Evolutionary conservation across 306 rosid species (phyloP).

Genomic region (Lablab purpureus): DNA sequence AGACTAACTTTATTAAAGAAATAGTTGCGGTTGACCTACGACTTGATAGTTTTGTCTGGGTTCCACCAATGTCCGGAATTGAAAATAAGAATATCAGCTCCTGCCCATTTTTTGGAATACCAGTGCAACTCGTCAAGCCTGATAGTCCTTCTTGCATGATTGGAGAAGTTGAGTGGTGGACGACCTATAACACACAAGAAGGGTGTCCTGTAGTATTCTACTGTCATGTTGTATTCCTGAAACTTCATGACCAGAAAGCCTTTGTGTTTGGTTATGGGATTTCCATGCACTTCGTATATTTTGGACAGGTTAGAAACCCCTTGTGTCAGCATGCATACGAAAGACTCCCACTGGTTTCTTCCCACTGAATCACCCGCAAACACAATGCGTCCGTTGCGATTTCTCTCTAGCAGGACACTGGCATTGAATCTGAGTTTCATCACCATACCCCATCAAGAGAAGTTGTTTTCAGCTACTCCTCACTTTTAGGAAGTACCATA

Average conservation of each 20-base stretch:
- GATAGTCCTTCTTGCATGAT: conserved; percentile 45
- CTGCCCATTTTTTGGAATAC: conserved; percentile 69
- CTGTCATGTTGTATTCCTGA: conserved; percentile 74
- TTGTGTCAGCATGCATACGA: conserved; percentile 78
- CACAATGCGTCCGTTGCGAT: conserved; percentile 79
- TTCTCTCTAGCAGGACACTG: conserved; percentile 73
- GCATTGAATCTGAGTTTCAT: conserved; percentile 73
- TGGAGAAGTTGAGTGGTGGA: conserved; percentile 64
- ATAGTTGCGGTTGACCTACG: conserved; percentile 44
- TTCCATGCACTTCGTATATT: conserved; percentile 80
- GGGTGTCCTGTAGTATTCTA: conserved; percentile 85
- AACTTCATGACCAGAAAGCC: conserved; percentile 74
- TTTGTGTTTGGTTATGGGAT: conserved; percentile 82
- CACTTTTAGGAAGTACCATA: background rate
- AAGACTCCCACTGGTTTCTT: conserved; percentile 95
- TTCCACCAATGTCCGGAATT: conserved; percentile 96
- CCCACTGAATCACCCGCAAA: conserved; percentile 92
- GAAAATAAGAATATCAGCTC: conserved; percentile 74
- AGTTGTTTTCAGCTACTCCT: background rate
- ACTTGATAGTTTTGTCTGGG: conserved; percentile 62
- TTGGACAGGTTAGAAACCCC: conserved; percentile 69
- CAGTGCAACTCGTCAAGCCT: conserved; percentile 75
- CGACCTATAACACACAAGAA: conserved; percentile 66
- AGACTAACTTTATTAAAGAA: background rate
- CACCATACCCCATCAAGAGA: background rate